Evolutionary conservation across 2,329 filamentous ascomycete genomes (phyloP).

Genomic region (Aquanectria penicillioides): DNA sequence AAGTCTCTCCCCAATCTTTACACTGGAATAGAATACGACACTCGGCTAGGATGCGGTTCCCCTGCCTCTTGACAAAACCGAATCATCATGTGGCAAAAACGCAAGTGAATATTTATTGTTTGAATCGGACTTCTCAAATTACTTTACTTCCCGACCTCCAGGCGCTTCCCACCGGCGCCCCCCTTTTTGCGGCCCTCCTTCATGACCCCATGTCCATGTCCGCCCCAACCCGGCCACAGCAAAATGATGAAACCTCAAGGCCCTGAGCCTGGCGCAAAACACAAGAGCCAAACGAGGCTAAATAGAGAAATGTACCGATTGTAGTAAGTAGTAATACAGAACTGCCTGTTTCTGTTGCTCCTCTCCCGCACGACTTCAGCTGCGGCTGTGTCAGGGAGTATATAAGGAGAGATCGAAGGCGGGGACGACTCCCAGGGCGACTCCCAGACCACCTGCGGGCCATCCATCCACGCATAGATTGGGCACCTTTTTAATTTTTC

Average conservation of each 20-base stretch:
- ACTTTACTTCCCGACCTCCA: constrained; percentile 12
- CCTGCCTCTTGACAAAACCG: no score
- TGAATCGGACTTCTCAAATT: constrained; percentile 22
- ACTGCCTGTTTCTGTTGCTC: constrained; percentile 1
- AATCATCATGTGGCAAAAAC: not conserved
- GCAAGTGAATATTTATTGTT: constrained; percentile 12
- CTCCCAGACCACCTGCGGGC: not conserved
- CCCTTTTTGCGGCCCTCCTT: constrained; percentile 11
- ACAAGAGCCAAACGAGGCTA: constrained; percentile 1
- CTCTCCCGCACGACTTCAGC: not conserved
- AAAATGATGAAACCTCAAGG: constrained; percentile 3
- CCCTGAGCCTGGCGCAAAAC: not conserved
- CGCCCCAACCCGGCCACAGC: not conserved
- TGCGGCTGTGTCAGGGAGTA: no score
- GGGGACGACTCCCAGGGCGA: not conserved
- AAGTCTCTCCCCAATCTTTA: no score
- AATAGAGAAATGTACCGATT: constrained; percentile 10
- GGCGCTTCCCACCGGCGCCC: not conserved
- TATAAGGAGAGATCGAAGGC: no score
- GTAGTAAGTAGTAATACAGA: constrained; percentile 17
- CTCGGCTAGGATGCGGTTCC: no score
- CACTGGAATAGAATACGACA: no score
- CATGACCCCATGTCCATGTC: not conserved
- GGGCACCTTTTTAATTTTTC: not conserved
- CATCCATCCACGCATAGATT: not conserved